Evolutionary conservation across 169 alveolate genomes (phyloP), one percentile per base, ranked within the genome.

Genomic region (Cryptosporidium sp.): DNA sequence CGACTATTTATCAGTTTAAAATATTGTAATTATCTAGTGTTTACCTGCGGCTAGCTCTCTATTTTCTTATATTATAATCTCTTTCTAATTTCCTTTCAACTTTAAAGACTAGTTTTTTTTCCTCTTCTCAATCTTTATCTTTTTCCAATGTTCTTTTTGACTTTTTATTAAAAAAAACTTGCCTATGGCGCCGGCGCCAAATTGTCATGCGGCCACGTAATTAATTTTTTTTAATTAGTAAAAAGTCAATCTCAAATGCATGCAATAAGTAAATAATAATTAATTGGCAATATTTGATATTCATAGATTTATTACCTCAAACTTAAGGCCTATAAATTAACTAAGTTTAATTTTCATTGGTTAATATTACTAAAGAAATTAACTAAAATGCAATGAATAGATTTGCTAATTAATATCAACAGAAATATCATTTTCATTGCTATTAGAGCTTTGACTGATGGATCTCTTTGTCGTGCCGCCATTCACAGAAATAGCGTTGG

Each of bases 181-280:
- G 6, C 14, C 12, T 26, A 23, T 65, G 71, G 52, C 71, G 71
- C 71, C 71, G 50, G 71, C 71, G 71, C 71, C 71, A 33, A 12
- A 0, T 0, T 21, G 35, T 21, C 50, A 9, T 65, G 18, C 50
- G 50, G 50, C 26, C 71, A 65, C 52, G 71, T 65, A 26, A 65
- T 65, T 0, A 14, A 37, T 65, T 65, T 48, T 65, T 48, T 48
- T 48, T 48, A 45, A 65, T 65, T 65, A 12, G 0, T 2, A 16
- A 33, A 65, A 65, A 65, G 51, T 31, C 14, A 33, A 59, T 59
- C 21, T n/a, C 12, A 14, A 14, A 33, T 26, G 51, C 51, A 33
- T 31, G 71, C 41, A 33, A 33, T 9, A 65, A 6, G 8, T 39
- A 10, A 41, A 41, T 41, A 9, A 41, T 8, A 9, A 39, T 39